These are phyloP conservation scores for Rhizopogon sp. DNA, from an alignment of 768 basidiomycete species.

Conservation along the genomic window DNA sequence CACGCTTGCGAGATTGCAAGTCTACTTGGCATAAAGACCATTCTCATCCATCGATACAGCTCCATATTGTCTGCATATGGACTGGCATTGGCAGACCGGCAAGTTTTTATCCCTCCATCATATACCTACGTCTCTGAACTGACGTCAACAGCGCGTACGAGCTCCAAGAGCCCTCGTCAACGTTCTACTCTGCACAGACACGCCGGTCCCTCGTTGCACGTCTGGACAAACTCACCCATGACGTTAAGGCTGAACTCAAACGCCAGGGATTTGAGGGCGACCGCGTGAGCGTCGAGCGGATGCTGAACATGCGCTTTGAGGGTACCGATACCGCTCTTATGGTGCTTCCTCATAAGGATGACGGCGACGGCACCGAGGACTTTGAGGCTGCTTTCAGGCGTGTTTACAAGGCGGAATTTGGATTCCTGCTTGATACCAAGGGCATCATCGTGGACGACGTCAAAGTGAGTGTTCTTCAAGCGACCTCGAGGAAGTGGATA, in stretches of 20 bases:
- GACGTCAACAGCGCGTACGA: conserved; percentile 60
- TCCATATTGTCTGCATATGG: conserved; percentile 94
- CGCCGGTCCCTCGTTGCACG: conserved; percentile 51
- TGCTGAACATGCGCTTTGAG: conserved; percentile 91
- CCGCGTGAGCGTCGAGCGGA: conserved; percentile 71
- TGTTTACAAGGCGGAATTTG: conserved; percentile 83
- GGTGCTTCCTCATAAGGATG: conserved; percentile 54
- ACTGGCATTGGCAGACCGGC: conserved; percentile 83
- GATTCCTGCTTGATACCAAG: conserved; percentile 85
- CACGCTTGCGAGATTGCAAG: conserved; percentile 91
- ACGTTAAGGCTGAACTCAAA: conserved; percentile 62
- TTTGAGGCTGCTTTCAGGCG: conserved; percentile 78
- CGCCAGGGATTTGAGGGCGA: conserved; percentile 77
- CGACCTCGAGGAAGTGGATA: not conserved
- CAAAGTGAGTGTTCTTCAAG: conserved; percentile 44
- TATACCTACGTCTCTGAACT: not conserved
- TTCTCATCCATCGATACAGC: conserved; percentile 86
- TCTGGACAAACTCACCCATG: conserved; percentile 60
- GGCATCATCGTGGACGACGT: conserved; percentile 85
- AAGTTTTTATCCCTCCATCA: conserved; percentile 7
- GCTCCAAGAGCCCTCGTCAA: conserved; percentile 84
- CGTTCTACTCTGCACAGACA: conserved; percentile 64
- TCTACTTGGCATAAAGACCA: conserved; percentile 80
- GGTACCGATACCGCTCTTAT: conserved; percentile 93
- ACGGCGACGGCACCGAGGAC: conserved; percentile 58